Evolutionary conservation across 2,329 filamentous ascomycete species (phyloP).

Genomic region (Penicillium fuscoglaucum): DNA sequence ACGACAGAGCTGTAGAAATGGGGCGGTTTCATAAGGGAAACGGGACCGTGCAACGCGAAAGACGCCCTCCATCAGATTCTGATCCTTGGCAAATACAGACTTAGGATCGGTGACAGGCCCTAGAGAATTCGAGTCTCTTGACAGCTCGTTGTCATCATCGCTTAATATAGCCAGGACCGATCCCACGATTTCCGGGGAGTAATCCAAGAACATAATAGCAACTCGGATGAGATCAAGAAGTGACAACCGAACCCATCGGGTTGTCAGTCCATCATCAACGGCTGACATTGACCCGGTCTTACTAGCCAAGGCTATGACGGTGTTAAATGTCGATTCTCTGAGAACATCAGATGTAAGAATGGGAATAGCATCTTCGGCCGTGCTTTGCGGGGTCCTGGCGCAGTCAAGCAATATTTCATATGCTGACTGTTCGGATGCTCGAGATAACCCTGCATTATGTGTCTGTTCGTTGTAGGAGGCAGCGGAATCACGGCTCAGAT

Average conservation of each 20-base stretch:
- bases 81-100: conserved; percentile 59
- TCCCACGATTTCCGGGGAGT: conserved; percentile 69
- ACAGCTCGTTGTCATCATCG: conserved; percentile 33
- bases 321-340: conserved; percentile 50
- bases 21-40: conserved; percentile 81
- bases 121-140: conserved; percentile 20
- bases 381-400: conserved; percentile 40
- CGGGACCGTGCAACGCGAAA: conserved; percentile 71
- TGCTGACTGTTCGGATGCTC: conserved; percentile 40
- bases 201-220: conserved; percentile 66
- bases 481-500: conserved; percentile 35
- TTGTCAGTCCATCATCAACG: conserved; percentile 54
- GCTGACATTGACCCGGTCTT: conserved; percentile 52
- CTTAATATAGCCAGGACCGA: conserved; percentile 66
- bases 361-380: conserved; percentile 49
- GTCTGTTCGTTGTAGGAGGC: conserved; percentile 43
- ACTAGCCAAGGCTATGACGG: conserved; percentile 47
- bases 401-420: conserved; percentile 52
- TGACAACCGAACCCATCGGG: conserved; percentile 62
- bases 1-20: conserved; percentile 72
- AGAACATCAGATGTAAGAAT: conserved; percentile 51
- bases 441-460: conserved; percentile 32
- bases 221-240: conserved; percentile 71
- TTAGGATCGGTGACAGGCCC: conserved; percentile 40
- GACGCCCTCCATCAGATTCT: conserved; percentile 56